These are phyloP conservation scores for Forsythia viridissima DNA, from an alignment of 257 asterid species.

Conservation along the genomic window DNA sequence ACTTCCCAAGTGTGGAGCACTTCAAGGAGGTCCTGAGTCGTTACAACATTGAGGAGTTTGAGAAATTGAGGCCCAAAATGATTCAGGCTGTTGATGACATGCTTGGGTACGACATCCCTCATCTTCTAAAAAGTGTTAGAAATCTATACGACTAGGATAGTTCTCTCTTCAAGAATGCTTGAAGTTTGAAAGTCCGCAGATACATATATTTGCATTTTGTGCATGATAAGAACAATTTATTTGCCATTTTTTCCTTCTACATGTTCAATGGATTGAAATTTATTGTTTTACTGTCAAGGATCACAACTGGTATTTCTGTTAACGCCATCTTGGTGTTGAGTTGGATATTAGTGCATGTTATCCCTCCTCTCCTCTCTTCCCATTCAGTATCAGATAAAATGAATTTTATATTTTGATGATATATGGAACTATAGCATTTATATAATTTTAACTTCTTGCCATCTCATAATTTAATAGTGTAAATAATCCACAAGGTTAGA, in stretches of 20 bases:
- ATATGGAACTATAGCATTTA: too few relatives aligned
- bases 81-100: slow-evolving; percentile 76
- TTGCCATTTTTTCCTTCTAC: neutral
- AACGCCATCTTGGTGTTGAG: too few relatives aligned
- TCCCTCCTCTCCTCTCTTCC: too few relatives aligned
- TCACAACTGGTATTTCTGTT: neutral
- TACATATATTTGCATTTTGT: neutral
- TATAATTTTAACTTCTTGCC: too few relatives aligned
- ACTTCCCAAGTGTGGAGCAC: slow-evolving; percentile 72
- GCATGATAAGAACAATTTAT: neutral
- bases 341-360: too few relatives aligned
- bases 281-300: neutral
- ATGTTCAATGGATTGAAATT: neutral
- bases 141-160: slow-evolving; percentile 60
- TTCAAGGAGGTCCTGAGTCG: slow-evolving; percentile 61
- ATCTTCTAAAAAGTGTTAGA: slow-evolving; percentile 66
- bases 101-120: slow-evolving; percentile 88
- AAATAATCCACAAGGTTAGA: too few relatives aligned
- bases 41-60: slow-evolving; percentile 76
- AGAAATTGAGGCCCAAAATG: slow-evolving; percentile 82
- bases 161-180: slow-evolving; percentile 51
- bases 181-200: slow-evolving; percentile 26
- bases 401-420: too few relatives aligned
- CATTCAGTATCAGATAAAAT: too few relatives aligned
- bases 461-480: too few relatives aligned